Evolutionary conservation across 2,329 filamentous ascomycete species (phyloP).

Genomic region (Metarhizium sp.): DNA sequence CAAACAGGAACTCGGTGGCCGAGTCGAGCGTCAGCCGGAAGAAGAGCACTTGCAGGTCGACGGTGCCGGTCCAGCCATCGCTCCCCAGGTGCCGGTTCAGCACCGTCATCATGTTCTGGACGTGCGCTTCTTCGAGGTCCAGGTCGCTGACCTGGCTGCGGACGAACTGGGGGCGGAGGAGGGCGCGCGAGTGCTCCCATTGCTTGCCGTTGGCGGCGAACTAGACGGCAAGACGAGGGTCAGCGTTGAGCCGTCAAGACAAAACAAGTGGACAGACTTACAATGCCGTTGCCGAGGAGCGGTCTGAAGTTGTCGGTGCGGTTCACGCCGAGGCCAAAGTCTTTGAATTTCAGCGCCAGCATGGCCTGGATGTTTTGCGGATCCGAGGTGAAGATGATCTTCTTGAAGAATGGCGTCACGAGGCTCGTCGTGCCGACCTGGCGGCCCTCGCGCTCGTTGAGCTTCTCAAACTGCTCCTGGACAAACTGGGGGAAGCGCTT

Average conservation of each 20-base stretch:
- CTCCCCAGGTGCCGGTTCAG: conserved; percentile 18
- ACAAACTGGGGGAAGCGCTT: conserved; percentile 10
- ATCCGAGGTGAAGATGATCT: conserved; percentile 13
- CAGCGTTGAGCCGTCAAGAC: neutral
- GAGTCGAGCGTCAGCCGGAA: conserved; percentile 39
- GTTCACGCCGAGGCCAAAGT: conserved; percentile 15
- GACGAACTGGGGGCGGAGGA: conserved; percentile 30
- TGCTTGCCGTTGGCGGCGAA: conserved; percentile 26
- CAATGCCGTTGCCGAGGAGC: conserved; percentile 33
- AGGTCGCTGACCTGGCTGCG: conserved; percentile 34
- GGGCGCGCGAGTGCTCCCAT: conserved; percentile 27
- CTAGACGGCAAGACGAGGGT: conserved; percentile 2
- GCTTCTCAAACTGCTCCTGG: conserved; percentile 3
- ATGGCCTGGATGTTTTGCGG: conserved; percentile 19
- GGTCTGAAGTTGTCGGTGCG: conserved; percentile 20
- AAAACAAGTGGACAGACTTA: conserved; percentile 3
- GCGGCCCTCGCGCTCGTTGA: conserved; percentile 7
- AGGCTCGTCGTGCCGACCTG: conserved; percentile 10
- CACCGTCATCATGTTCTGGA: conserved; percentile 21
- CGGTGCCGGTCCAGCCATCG: conserved; percentile 20
- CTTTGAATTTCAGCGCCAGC: conserved; percentile 15
- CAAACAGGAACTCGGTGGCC: conserved; percentile 53
- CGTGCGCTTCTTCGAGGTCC: conserved; percentile 27
- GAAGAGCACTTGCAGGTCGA: conserved; percentile 37
- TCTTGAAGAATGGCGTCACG: conserved; percentile 11